Percentiles rank a stretch among this genome's conserved stretches.
Conservation (phyloP, 2,329 filamentous ascomycete genomes). For the Fusarium liriodendri region DNA sequence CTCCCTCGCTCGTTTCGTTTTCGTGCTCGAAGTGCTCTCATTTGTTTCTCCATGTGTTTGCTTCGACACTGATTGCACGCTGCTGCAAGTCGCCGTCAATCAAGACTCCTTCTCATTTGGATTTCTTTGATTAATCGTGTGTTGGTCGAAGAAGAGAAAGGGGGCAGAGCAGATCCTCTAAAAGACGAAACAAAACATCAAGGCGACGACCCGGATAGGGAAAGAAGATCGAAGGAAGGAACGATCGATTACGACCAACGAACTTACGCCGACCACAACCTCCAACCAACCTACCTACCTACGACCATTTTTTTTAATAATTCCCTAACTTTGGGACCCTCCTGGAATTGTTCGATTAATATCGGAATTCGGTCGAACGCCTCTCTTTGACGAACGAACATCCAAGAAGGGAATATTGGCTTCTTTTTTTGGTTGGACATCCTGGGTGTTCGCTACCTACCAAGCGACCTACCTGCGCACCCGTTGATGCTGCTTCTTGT, state of each 20-base stretch:
- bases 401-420: background rate
- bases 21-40: background rate
- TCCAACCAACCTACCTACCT: slow-evolving; percentile 1
- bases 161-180: slow-evolving; percentile 15
- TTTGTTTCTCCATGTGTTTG: background rate
- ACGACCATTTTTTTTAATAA: slow-evolving; percentile 8
- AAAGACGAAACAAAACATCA: slow-evolving; percentile 23
- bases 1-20: slow-evolving; percentile 18
- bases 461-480: background rate
- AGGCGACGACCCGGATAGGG: background rate
- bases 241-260: slow-evolving; percentile 8
- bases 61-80: slow-evolving; percentile 8
- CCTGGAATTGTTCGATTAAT: slow-evolving; percentile 20
- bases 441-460: background rate
- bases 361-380: slow-evolving; percentile 18
- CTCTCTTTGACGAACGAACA: slow-evolving; percentile 17
- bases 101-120: slow-evolving; percentile 10
- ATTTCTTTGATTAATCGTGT: slow-evolving; percentile 16
- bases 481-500: slow-evolving; percentile 1
- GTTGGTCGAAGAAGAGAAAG: slow-evolving; percentile 16
- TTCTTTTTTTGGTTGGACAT: slow-evolving; percentile 5
- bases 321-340: slow-evolving; percentile 21
- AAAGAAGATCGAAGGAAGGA: slow-evolving; percentile 17
- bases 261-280: slow-evolving; percentile 10
- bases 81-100: background rate